Evolutionary conservation across 306 rosid species (phyloP), one percentile per base, ranked within the genome.

Genomic region (Begonia loranthoides): DNA sequence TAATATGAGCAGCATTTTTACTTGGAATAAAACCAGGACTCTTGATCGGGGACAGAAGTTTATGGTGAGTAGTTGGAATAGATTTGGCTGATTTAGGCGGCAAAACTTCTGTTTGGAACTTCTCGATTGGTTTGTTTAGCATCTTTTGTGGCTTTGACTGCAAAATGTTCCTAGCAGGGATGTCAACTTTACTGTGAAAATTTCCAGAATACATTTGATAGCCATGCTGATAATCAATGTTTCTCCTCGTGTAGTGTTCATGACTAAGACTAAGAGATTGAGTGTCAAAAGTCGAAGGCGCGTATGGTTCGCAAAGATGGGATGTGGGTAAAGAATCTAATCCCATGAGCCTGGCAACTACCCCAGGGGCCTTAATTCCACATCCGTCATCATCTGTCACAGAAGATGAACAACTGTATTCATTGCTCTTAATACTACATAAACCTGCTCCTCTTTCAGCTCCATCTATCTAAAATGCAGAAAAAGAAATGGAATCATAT

Each of bases 321-420:
- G 95, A 73, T 48, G 76, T 22, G 17, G 97, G 97, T 72, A 90
- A 67, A 39, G 86, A 74, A 64, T 90, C 92, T 53, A 90, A 74
- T 57, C 97, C 97, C 97, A 90, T 90, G 48, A 90, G 94, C 82
- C 79, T 76, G 34, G 97, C 97, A 38, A 90, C 95, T 22, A 90
- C 94, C 40, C 81, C 57, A 15, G 95, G 95, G 21, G 74, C 83
- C 63, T 80, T 78, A 36, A 61, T 38, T 62, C 92, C 90, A 61
- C 33, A 76, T 64, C 72, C 65, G 14, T 90, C 97, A 51, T 84
- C 97, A 60, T 85, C 93, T n/a, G 94, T 76, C 46, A 85, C 82
- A 1, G 94, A 90, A 15, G 97, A 85, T 72, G 95, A 81, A 73
- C 83, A 82, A 61, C 92, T 82, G 63, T 68, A 75, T 66, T 82